These are phyloP conservation scores for Areca catechu DNA, from an alignment of 176 grass and related monocot genomes.

Conservation along the genomic window DNA sequence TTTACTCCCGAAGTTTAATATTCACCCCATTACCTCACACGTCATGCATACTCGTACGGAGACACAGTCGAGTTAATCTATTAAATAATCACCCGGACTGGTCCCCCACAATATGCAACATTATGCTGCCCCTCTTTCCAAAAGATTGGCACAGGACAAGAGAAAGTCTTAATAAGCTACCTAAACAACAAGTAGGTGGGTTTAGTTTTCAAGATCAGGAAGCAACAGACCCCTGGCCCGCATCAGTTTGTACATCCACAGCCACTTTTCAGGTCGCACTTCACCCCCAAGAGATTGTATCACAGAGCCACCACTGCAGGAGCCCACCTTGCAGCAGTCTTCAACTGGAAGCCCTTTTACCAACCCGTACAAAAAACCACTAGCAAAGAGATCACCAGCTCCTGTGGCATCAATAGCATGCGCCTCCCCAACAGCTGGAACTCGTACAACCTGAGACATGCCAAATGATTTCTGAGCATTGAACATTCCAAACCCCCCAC, in stretches of 20 bases:
- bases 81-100: no score
- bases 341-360: constrained; percentile 81
- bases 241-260: constrained; percentile 99
- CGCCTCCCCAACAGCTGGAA: constrained; percentile 41
- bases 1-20: no score
- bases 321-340: constrained; percentile 73
- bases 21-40: no score
- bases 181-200: no score
- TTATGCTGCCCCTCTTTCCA: no score
- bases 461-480: no score
- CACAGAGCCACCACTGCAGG: constrained; percentile 81
- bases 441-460: constrained; percentile 48
- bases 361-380: constrained; percentile 77
- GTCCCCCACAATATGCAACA: no score
- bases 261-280: constrained; percentile 78
- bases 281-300: constrained; percentile 69
- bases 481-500: no score
- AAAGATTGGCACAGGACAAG: no score
- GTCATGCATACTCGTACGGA: no score
- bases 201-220: constrained; percentile 26
- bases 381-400: constrained; percentile 74
- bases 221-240: constrained; percentile 42
- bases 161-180: no score
- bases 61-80: no score
- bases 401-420: constrained; percentile 64